phyloP scores from a whole-genome alignment of 148 eudicot species.

The Nepenthes mirabilis region DNA sequence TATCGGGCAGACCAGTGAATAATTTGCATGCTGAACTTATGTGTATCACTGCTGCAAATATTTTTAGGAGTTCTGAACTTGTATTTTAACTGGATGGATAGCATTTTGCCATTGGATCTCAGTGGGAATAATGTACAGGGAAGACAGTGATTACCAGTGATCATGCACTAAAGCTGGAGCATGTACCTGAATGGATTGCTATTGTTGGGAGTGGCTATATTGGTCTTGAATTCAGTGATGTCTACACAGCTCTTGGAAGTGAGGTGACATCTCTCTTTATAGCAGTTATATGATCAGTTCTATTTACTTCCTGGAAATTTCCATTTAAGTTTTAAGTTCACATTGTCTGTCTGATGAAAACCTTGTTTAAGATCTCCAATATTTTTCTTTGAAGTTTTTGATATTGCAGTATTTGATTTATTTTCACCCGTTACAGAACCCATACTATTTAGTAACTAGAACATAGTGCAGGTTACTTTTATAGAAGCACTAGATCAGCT shows the following conservation, averaged over 20 bases:
- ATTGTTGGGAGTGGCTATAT: constrained; percentile 99
- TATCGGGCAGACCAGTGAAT: too few relatives aligned
- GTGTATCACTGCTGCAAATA: too few relatives aligned
- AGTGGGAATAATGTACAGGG: constrained; percentile 38
- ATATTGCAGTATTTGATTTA: constrained; percentile 1
- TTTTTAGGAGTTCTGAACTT: not conserved
- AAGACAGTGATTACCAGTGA: constrained; percentile 99
- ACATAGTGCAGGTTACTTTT: constrained; percentile 67
- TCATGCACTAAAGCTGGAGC: constrained; percentile 94
- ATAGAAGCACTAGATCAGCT: constrained; percentile 97
- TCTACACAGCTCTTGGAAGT: constrained; percentile 99
- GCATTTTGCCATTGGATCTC: not conserved
- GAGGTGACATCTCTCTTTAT: constrained; percentile 40
- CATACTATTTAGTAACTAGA: not conserved
- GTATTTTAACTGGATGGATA: not conserved
- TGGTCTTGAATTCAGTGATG: constrained; percentile 99
- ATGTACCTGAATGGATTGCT: constrained; percentile 98
- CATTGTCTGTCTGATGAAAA: too few relatives aligned
- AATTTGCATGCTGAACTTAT: too few relatives aligned
- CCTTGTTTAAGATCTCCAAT: too few relatives aligned
- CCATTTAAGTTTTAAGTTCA: too few relatives aligned
- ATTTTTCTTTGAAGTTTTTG: not conserved
- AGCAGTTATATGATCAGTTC: not conserved
- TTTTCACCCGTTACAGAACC: not conserved
- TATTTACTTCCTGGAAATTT: not conserved